Evolutionary conservation across 139 green algal genomes (phyloP).

Genomic region (Chlamydomonas schloesseri): DNA sequence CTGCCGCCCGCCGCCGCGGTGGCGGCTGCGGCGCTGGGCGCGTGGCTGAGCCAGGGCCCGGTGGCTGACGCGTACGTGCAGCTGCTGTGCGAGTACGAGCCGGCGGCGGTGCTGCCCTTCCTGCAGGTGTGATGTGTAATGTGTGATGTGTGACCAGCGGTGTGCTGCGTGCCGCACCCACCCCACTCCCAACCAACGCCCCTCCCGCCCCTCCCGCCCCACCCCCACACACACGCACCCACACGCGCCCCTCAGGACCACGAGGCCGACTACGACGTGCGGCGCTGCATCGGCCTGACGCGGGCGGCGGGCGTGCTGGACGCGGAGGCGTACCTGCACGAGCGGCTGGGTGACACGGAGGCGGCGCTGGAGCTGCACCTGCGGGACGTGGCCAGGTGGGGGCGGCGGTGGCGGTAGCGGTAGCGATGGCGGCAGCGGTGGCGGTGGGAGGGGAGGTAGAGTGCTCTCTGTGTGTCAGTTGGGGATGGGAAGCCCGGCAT

Average conservation of each 20-base stretch:
- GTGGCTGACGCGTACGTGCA: slow-evolving; percentile 52
- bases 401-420: background rate
- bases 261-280: slow-evolving; percentile 53
- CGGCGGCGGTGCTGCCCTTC: slow-evolving; percentile 48
- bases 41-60: slow-evolving; percentile 15
- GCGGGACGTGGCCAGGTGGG: slow-evolving; percentile 20
- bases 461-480: no score
- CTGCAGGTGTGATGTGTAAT: slow-evolving; percentile 40
- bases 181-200: no score
- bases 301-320: slow-evolving; percentile 46
- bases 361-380: slow-evolving; percentile 53
- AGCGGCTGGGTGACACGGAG: slow-evolving; percentile 55
- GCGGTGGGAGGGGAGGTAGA: background rate
- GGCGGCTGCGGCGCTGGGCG: background rate
- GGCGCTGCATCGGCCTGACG: slow-evolving; percentile 21
- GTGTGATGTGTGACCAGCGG: no score
- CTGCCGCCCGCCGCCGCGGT: background rate
- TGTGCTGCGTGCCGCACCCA: no score
- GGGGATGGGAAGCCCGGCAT: no score
- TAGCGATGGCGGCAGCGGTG: background rate
- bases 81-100: slow-evolving; percentile 56
- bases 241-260: slow-evolving; percentile 19
- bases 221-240: no score
- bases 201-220: no score
- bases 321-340: slow-evolving; percentile 62